Conservation (phyloP, 75 land plant species). For the Picea glauca region DNA sequence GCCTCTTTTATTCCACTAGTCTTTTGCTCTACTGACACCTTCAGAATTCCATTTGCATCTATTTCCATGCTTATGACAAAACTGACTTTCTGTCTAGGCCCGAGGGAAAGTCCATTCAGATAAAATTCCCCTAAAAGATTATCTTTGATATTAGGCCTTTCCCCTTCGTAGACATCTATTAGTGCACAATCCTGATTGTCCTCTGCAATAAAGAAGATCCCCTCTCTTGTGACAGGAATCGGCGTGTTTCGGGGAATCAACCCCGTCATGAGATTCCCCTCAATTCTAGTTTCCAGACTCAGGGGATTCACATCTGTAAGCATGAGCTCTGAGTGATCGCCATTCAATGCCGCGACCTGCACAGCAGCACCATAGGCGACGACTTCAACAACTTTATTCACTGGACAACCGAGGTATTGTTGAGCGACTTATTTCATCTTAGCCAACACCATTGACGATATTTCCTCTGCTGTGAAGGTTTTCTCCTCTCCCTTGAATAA, state of each 20-base stretch:
- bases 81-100: constrained; percentile 5
- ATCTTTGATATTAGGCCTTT: constrained; percentile 21
- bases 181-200: constrained; percentile 19
- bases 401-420: too few relatives aligned
- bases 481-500: too few relatives aligned
- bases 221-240: constrained; percentile 28
- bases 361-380: constrained; percentile 25
- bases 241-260: constrained; percentile 31
- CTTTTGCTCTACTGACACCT: constrained; percentile 15
- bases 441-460: too few relatives aligned
- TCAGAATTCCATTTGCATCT: constrained; percentile 17
- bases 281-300: constrained; percentile 19
- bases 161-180: constrained; percentile 30
- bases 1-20: too few relatives aligned
- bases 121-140: constrained; percentile 27
- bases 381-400: too few relatives aligned
- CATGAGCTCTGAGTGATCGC: constrained; percentile 13
- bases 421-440: too few relatives aligned
- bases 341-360: constrained; percentile 22
- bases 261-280: constrained; percentile 24
- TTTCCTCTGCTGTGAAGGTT: too few relatives aligned
- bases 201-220: constrained; percentile 11
- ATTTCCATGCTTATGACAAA: background rate
- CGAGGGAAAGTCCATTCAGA: constrained; percentile 21
- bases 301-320: constrained; percentile 25